Conservation (phyloP, 345 rosid genomes). For the Chamaenerion angustifolium region DNA sequence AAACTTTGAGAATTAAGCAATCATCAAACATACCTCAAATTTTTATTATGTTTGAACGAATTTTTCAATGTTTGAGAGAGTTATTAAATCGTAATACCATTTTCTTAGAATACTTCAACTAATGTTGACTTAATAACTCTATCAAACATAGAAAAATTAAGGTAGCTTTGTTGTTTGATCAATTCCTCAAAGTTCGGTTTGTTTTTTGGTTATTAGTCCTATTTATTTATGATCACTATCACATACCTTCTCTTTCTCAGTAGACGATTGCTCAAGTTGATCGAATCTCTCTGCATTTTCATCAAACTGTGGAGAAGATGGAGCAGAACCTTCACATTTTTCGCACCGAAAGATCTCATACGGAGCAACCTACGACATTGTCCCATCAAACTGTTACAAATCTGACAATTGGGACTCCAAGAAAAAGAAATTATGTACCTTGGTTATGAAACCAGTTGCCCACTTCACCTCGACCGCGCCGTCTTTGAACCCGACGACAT, state of each 20-base stretch:
- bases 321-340: conserved; percentile 37
- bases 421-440: conserved; percentile 27
- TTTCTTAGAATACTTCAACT: too few relatives aligned
- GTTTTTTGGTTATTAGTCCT: too few relatives aligned
- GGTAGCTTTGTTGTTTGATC: too few relatives aligned
- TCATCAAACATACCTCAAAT: too few relatives aligned
- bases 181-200: too few relatives aligned
- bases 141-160: too few relatives aligned
- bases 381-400: conserved; percentile 3
- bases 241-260: conserved; percentile 32
- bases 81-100: too few relatives aligned
- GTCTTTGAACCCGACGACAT: conserved; percentile 52
- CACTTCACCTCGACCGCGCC: conserved; percentile 67
- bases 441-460: conserved; percentile 51
- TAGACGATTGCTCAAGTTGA: conserved; percentile 21
- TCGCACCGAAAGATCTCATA: conserved; percentile 51
- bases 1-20: too few relatives aligned
- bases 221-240: not conserved
- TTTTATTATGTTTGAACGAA: too few relatives aligned
- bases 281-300: conserved; percentile 23
- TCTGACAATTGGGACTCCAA: too few relatives aligned
- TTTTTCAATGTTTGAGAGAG: too few relatives aligned
- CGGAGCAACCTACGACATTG: conserved; percentile 62
- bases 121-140: too few relatives aligned
- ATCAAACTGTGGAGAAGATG: conserved; percentile 21